Evolutionary conservation across 768 basidiomycete species (phyloP).

Genomic region (Hypsizygus marmoreus): DNA sequence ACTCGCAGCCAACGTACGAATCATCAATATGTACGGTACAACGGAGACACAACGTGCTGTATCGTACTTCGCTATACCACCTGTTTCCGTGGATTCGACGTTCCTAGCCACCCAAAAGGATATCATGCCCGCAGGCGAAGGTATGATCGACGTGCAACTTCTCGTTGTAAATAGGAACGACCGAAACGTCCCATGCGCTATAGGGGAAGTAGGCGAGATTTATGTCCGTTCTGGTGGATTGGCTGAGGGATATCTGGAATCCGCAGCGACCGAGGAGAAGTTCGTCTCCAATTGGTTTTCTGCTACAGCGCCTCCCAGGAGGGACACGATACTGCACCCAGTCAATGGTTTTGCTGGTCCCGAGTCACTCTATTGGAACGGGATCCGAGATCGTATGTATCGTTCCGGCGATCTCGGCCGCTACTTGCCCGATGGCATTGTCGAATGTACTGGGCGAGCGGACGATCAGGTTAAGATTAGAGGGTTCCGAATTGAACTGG

Average conservation of each 20-base stretch:
- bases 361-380: slow-evolving; percentile 87
- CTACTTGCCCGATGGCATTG: slow-evolving; percentile 87
- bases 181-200: slow-evolving; percentile 80
- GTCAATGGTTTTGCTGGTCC: slow-evolving; percentile 56
- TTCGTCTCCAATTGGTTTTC: slow-evolving; percentile 96
- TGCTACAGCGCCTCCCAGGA: slow-evolving; percentile 43
- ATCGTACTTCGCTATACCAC: slow-evolving; percentile 92
- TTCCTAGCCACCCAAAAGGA: slow-evolving; percentile 96
- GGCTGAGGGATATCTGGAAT: slow-evolving; percentile 92
- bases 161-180: slow-evolving; percentile 93
- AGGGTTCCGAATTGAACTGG: slow-evolving; percentile 97
- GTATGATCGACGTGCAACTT: slow-evolving; percentile 97
- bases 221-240: slow-evolving; percentile 96
- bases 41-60: slow-evolving; percentile 99
- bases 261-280: slow-evolving; percentile 82
- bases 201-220: slow-evolving; percentile 98
- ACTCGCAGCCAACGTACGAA: slow-evolving; percentile 87
- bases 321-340: slow-evolving; percentile 75
- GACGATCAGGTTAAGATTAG: slow-evolving; percentile 99
- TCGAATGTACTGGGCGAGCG: slow-evolving; percentile 96
- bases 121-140: slow-evolving; percentile 95
- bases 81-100: slow-evolving; percentile 79
- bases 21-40: slow-evolving; percentile 99
- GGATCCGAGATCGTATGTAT: slow-evolving; percentile 96
- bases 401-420: slow-evolving; percentile 95